A percentile compares a stretch with the other conserved stretches of the same genome.
phyloP scores from a whole-genome alignment of 257 asterid species.

The Rubia yunnanensis region DNA sequence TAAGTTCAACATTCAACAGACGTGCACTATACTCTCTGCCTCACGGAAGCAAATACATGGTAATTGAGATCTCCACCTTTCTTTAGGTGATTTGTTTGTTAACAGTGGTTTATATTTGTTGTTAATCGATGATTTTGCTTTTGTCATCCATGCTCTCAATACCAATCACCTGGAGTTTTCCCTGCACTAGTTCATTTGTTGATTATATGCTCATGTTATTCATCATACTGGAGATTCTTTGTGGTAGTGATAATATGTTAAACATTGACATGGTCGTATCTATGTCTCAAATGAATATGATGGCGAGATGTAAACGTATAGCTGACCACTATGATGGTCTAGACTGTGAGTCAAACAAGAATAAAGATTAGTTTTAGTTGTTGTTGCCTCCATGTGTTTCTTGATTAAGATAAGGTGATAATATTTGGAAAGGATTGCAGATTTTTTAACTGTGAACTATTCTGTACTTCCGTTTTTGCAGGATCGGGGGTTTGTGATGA shows the following conservation, averaged over 20 bases:
- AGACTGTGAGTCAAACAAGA: not conserved
- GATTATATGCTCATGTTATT: not conserved
- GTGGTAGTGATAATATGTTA: not conserved
- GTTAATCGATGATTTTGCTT: not conserved
- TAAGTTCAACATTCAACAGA: slow-evolving; percentile 34
- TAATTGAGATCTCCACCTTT: slow-evolving; percentile 11
- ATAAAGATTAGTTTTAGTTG: not conserved
- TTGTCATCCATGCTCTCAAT: not conserved
- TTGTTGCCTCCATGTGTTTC: not conserved
- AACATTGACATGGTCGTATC: not conserved
- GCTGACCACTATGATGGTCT: not conserved
- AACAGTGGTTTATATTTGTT: not conserved
- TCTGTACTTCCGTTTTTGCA: slow-evolving; percentile 8
- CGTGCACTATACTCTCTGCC: slow-evolving; percentile 27
- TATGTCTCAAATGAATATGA: not conserved
- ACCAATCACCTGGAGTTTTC: not conserved
- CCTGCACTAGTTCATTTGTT: not conserved
- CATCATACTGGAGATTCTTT: not conserved
- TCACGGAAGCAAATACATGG: slow-evolving; percentile 38
- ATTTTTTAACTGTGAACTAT: not conserved
- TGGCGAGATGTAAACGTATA: not conserved
- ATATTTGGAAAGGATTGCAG: slow-evolving; percentile 5
- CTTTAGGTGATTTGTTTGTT: not conserved
- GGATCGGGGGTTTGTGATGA: slow-evolving; percentile 21
- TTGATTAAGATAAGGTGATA: not conserved